Conservation (phyloP, 2,329 filamentous ascomycete species). For the Penicillium sumatraense region DNA sequence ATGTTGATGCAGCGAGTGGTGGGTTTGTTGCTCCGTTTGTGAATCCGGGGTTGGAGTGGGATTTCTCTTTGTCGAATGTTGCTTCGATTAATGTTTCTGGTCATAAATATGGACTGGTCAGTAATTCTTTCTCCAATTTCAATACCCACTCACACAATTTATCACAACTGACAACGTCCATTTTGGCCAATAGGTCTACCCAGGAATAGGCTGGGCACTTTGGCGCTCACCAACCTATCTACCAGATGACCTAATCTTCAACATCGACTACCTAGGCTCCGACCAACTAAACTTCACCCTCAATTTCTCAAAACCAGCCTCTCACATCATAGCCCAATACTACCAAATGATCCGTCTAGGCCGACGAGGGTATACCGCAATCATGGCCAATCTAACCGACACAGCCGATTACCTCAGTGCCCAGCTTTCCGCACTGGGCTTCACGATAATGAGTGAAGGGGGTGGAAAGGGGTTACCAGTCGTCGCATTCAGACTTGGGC, state of each 20-base stretch:
- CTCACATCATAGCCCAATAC: conserved; percentile 73
- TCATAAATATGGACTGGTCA: conserved; percentile 55
- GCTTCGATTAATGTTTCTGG: conserved; percentile 63
- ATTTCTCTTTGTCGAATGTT: conserved; percentile 37
- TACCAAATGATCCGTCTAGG: conserved; percentile 75
- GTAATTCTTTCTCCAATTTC: background rate
- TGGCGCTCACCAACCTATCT: conserved; percentile 69
- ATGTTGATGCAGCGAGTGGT: conserved; percentile 49
- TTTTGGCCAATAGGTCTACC: conserved; percentile 52
- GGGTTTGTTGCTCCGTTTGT: conserved; percentile 51
- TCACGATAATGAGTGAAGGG: conserved; percentile 83
- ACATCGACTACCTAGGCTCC: conserved; percentile 73
- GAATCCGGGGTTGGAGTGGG: conserved; percentile 36
- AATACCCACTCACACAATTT: background rate
- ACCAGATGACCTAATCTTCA: conserved; percentile 71
- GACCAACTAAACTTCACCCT: conserved; percentile 72
- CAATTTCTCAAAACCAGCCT: conserved; percentile 73
- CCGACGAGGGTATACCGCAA: conserved; percentile 64
- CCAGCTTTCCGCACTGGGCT: conserved; percentile 73
- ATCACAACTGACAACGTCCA: background rate
- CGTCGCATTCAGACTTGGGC: conserved; percentile 79
- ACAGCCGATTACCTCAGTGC: conserved; percentile 82
- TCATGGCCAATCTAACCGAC: conserved; percentile 78
- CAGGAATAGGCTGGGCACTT: conserved; percentile 72
- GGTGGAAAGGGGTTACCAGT: conserved; percentile 79